Conservation (phyloP, 768 basidiomycete species). For the Epithele typhae region DNA sequence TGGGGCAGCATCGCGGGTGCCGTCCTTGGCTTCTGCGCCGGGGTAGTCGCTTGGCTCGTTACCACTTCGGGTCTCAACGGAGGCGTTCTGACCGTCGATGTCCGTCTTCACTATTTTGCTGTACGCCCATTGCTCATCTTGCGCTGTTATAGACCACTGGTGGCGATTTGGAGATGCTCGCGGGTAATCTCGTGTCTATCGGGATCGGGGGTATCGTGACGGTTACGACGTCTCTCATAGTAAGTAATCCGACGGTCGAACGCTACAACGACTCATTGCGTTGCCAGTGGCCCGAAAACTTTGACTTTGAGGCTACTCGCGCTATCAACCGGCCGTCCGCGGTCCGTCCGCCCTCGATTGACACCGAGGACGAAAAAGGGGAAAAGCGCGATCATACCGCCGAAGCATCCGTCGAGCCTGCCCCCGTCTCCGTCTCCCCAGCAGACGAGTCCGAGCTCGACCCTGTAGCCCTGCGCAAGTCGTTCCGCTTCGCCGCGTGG, state of each 20-base stretch:
- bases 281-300: constrained; percentile 71
- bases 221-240: constrained; percentile 57
- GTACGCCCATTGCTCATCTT: background rate
- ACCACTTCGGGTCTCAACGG: constrained; percentile 69
- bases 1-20: constrained; percentile 78
- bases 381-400: constrained; percentile 29
- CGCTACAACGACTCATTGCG: background rate
- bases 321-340: constrained; percentile 55
- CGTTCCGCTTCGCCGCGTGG: constrained; percentile 79
- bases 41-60: constrained; percentile 81
- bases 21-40: constrained; percentile 61
- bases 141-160: constrained; percentile 17
- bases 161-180: constrained; percentile 69
- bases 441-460: constrained; percentile 59
- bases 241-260: constrained; percentile 28
- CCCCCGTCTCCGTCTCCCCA: constrained; percentile 22
- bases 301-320: constrained; percentile 76
- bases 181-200: constrained; percentile 86
- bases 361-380: constrained; percentile 31
- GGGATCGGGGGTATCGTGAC: constrained; percentile 78
- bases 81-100: constrained; percentile 66
- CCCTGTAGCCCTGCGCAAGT: constrained; percentile 58
- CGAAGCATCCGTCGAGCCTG: constrained; percentile 26
- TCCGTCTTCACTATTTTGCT: constrained; percentile 27
- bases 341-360: background rate